A percentile compares a stretch with the other conserved stretches of the same genome.
These are phyloP conservation scores for Pleurotus ostreatus DNA, from an alignment of 768 basidiomycete genomes.

Conservation along the genomic window DNA sequence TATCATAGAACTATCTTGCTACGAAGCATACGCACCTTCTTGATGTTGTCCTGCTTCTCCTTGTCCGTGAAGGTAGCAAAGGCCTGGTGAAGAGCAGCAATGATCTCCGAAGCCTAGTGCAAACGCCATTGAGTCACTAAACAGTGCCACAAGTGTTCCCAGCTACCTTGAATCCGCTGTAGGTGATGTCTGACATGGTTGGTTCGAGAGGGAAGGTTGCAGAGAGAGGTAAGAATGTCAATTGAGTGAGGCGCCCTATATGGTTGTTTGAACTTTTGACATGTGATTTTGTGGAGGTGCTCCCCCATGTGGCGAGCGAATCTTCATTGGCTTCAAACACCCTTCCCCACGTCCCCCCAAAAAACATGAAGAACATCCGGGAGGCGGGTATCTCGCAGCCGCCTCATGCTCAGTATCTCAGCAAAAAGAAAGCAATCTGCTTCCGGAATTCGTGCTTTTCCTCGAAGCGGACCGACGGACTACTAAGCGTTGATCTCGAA, in stretches of 20 bases:
- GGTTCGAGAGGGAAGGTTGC: conserved; percentile 9
- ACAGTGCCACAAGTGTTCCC: background rate
- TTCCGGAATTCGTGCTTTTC: too few species aligned
- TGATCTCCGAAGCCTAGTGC: conserved; percentile 61
- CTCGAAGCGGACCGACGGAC: too few species aligned
- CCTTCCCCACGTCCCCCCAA: background rate
- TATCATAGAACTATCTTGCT: background rate
- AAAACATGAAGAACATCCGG: background rate
- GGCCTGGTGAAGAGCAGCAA: conserved; percentile 46
- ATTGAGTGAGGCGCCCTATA: conserved; percentile 2
- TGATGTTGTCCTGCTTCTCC: conserved; percentile 66
- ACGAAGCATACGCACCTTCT: conserved; percentile 50
- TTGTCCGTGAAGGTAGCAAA: conserved; percentile 52
- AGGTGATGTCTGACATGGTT: conserved; percentile 67
- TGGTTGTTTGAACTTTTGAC: background rate
- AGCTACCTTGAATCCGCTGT: conserved; percentile 67
- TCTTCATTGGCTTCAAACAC: background rate
- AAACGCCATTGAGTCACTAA: background rate
- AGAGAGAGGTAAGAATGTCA: conserved; percentile 6
- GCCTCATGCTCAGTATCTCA: too few species aligned
- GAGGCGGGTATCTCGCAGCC: background rate
- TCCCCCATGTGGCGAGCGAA: background rate
- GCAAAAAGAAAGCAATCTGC: too few species aligned
- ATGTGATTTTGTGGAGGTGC: background rate
- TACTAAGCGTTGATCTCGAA: too few species aligned